These are phyloP conservation scores for Boletus sp. DNA, from an alignment of 1,284 basidiomycete genomes.

Conservation along the genomic window DNA sequence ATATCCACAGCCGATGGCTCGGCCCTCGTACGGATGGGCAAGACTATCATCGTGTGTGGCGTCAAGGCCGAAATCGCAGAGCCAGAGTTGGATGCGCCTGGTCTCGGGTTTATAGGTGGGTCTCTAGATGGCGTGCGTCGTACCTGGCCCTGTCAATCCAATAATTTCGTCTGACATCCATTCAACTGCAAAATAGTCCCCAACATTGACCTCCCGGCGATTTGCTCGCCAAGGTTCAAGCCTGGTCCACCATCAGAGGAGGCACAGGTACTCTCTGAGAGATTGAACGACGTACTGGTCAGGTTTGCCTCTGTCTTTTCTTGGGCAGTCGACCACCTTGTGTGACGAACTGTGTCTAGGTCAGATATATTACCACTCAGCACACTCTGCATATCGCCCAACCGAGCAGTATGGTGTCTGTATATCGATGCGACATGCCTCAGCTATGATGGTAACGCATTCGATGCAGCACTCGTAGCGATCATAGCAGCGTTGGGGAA, in stretches of 20 bases:
- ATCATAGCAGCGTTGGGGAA: conserved; percentile 85
- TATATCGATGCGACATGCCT: conserved; percentile 95
- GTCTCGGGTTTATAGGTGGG: conserved; percentile 79
- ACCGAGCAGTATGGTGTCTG: conserved; percentile 85
- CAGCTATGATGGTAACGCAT: conserved; percentile 95
- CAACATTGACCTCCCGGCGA: conserved; percentile 88
- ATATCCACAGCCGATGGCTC: conserved; percentile 91
- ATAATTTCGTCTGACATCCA: neutral
- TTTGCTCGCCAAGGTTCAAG: conserved; percentile 92
- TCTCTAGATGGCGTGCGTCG: neutral
- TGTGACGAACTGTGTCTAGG: conserved; percentile 39
- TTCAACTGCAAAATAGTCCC: conserved; percentile 49
- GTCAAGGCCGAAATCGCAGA: conserved; percentile 94
- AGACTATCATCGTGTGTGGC: conserved; percentile 90
- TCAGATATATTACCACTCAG: conserved; percentile 64
- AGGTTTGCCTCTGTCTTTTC: conserved; percentile 48
- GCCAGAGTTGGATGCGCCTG: conserved; percentile 74
- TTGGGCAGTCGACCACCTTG: neutral
- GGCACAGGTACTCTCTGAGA: conserved; percentile 83
- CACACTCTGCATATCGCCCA: conserved; percentile 77
- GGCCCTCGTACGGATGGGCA: conserved; percentile 83
- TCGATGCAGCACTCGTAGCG: conserved; percentile 87
- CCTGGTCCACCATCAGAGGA: conserved; percentile 92
- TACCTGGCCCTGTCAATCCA: neutral
- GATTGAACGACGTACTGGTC: conserved; percentile 73